Conservation (phyloP, 164 flowering plant genomes). For the Amborella trichopoda region DNA sequence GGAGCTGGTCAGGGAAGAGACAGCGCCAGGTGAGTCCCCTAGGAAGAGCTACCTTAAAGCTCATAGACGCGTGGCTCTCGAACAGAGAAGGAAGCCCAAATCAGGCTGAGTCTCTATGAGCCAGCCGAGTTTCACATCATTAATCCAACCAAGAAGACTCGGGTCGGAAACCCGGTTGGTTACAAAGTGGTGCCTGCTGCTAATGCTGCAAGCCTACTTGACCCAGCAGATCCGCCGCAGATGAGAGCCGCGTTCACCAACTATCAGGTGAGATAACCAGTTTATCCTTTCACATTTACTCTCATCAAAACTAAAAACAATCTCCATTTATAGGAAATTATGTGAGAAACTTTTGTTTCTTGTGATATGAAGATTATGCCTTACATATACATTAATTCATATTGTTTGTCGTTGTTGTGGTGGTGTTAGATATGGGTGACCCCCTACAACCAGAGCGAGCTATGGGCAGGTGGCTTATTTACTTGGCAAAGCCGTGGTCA, state of each 20-base stretch:
- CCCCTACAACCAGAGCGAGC: constrained; percentile 61
- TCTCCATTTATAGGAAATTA: no score
- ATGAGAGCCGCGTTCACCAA: constrained; percentile 68
- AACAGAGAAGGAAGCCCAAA: constrained; percentile 75
- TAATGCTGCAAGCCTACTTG: constrained; percentile 75
- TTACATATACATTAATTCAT: no score
- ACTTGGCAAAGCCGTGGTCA: constrained; percentile 78
- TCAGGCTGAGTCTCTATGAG: constrained; percentile 57
- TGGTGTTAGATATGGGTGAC: constrained; percentile 90
- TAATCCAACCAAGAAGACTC: constrained; percentile 46
- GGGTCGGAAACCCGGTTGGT: constrained; percentile 75
- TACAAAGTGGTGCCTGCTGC: constrained; percentile 75
- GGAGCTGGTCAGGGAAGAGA: constrained; percentile 32
- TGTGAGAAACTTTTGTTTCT: no score
- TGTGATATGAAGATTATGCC: no score
- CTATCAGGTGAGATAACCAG: constrained; percentile 37
- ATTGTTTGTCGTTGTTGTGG: no score
- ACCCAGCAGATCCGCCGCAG: constrained; percentile 70
- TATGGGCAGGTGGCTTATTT: constrained; percentile 86
- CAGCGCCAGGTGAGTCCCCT: constrained; percentile 41
- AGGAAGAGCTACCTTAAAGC: constrained; percentile 65
- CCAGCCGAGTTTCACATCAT: constrained; percentile 74
- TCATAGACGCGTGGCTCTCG: constrained; percentile 35
- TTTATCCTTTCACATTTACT: no score
- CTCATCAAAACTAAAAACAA: no score